phyloP scores from a whole-genome alignment of 305 asterid species.

The Rubia peregrina region DNA sequence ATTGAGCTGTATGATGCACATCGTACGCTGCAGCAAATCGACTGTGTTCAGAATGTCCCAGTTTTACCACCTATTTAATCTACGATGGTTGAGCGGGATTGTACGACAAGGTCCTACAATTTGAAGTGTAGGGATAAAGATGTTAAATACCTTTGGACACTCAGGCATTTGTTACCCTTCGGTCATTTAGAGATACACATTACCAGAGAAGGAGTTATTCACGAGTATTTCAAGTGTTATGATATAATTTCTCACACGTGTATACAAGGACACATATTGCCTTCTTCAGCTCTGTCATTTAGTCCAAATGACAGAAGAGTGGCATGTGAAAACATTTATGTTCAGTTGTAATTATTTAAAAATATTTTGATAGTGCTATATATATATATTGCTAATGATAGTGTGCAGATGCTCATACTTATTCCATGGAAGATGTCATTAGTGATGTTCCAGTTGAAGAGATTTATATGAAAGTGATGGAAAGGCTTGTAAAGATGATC shows the following conservation, averaged over 20 bases:
- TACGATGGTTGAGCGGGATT: neutral
- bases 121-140: neutral
- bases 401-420: neutral
- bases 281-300: neutral
- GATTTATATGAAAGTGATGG: neutral
- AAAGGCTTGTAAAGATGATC: too few relatives aligned
- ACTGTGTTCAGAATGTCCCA: neutral
- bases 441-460: neutral
- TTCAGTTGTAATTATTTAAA: too few relatives aligned
- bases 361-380: too few relatives aligned
- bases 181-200: neutral
- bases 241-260: neutral
- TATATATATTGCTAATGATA: too few relatives aligned
- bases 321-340: neutral
- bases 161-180: neutral
- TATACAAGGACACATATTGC: too few relatives aligned
- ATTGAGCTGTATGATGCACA: neutral
- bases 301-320: neutral
- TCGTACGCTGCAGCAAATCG: neutral
- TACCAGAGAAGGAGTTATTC: neutral
- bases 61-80: neutral
- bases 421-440: neutral
- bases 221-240: neutral
- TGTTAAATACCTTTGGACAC: neutral
- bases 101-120: neutral